Base-by-base conservation (phyloP, 2,329 filamentous ascomycete genomes). In the Phialophora chinensis region DNA sequence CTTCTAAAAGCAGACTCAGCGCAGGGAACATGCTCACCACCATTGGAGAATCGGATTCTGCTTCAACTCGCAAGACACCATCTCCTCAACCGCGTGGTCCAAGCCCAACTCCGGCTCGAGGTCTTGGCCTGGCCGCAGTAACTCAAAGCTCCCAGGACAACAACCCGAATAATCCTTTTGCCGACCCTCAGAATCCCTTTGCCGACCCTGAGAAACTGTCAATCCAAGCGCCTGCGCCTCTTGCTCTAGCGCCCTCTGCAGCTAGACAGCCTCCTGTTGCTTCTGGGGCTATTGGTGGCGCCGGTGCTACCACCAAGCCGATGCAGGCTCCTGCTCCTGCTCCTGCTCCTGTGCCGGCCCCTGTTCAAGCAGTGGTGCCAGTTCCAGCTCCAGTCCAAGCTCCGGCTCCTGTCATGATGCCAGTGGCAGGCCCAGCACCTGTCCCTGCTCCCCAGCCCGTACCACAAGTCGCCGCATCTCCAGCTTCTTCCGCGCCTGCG, bases 281-380 rank as follows among this genome's bases (percentile, higher is more conserved):
- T 12, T 79, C 75, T 59, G 79, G 76, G 62, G 78, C 77, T 50
- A 78, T 79, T 59, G 81, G 76, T 61, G 79, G 78, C 31, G 80
- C 74, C 25, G 79, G 75, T 27, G 79, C 75, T n/a, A n/a, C n/a
- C 31, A 62, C 58, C 5, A 47, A 63, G 49, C 59, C 68, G 17
- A 52, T 42, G 12, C 20, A 55, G n/a, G 56, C 42, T 47, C 80
- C 86, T 17, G 90, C 87, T 76, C 20, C 58, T 17, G 56, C 42
- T 47, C 80, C 86, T 17, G 90, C 87, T 76, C 88, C 89, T 35
- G 81, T 86, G 88, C 88, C 23, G 87, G 91, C 67, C 88, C 85
- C 73, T 81, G 83, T 66, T 86, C 86, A 29, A 25, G 49, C 17
- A 42, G 38, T 17, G 3, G 38, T 44, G 38, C 14, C 38, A 44